Base-by-base conservation (phyloP, 2,329 filamentous ascomycete species). In the Apiospora kogelbergensis region DNA sequence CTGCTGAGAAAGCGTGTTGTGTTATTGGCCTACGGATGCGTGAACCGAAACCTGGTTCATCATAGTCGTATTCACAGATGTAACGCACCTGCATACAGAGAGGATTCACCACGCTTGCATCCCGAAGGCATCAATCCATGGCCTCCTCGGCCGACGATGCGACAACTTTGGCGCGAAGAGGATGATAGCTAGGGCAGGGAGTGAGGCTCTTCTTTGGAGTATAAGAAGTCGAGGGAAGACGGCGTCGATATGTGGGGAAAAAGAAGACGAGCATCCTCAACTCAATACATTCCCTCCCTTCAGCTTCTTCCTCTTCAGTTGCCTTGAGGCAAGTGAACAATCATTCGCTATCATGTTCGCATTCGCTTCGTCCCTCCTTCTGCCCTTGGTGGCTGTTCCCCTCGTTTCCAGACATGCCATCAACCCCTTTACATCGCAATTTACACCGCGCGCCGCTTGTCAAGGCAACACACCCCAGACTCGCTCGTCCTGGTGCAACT, bases 401-500 rank as follows among this genome's bases (percentile, higher is more conserved):
- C 63, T 60, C 53, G 53, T 60, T 60, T 30, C 53, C 10, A 30
- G 53, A 10, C 26, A 37, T 37, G 53, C 20, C 53, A 60, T 60
- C 9, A 37, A 60, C 53, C 53, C 53, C 53, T 60, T 60, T n/a
- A 11, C 42, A n/a, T 42, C 40, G 10, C 37, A 41, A 9, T 20
- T 65, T 20, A 44, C 37, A 11, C 63, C 63, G 9, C 37, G 63
- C 63, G 26, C n/a, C 37, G 37, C 63, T 26, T 41, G 63, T 11
- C n/a, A 20, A 15, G 65, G 65, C 65, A 66, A 66, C 45, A 66
- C 65, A 11, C 30, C 65, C 17, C 48, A 66, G 6, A 65, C 60
- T n/a, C 71, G 74, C 45, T 64, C 70, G 30, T 63, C 60, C 22
- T 78, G 81, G 81, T 81, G 81, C 24, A 76, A 81, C 65, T 81